phyloP scores from a whole-genome alignment of 2,329 filamentous ascomycete genomes.

The Fusarium sp. region DNA sequence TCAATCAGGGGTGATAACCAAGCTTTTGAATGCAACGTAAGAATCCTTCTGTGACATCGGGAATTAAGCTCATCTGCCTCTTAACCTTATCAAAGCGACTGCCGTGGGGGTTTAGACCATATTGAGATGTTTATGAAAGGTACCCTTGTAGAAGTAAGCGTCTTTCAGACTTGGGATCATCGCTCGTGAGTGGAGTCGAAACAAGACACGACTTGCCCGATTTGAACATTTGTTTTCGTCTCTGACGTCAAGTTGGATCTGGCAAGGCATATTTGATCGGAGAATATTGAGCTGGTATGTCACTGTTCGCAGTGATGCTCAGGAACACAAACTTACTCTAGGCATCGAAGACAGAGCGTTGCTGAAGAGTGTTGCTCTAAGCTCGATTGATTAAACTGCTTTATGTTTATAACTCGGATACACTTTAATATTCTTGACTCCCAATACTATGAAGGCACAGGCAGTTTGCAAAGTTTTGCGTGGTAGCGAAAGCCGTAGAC shows the following conservation, averaged over 20 bases:
- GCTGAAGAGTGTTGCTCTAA: too few relatives aligned
- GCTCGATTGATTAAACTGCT: too few relatives aligned
- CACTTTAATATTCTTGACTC: too few relatives aligned
- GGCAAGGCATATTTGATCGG: background rate
- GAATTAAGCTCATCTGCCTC: background rate
- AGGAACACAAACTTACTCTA: too few relatives aligned
- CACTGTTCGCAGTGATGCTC: background rate
- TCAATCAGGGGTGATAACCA: background rate
- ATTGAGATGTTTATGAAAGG: background rate
- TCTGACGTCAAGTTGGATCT: slow-evolving; percentile 10
- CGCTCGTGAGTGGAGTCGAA: slow-evolving; percentile 8
- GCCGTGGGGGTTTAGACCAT: background rate
- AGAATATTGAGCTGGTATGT: background rate
- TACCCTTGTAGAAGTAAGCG: background rate
- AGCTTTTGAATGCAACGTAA: background rate
- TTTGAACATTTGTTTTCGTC: background rate
- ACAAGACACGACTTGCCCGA: slow-evolving; percentile 16
- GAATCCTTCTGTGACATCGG: background rate
- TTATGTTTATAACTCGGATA: too few relatives aligned
- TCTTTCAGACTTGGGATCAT: background rate
- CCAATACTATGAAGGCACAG: accelerated
- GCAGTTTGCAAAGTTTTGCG: accelerated
- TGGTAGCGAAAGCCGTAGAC: background rate
- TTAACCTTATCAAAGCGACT: background rate
- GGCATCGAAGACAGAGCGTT: too few relatives aligned